These are phyloP conservation scores for Candida fluviatilis DNA, from an alignment of 805 yeast genomes.

Conservation along the genomic window DNA sequence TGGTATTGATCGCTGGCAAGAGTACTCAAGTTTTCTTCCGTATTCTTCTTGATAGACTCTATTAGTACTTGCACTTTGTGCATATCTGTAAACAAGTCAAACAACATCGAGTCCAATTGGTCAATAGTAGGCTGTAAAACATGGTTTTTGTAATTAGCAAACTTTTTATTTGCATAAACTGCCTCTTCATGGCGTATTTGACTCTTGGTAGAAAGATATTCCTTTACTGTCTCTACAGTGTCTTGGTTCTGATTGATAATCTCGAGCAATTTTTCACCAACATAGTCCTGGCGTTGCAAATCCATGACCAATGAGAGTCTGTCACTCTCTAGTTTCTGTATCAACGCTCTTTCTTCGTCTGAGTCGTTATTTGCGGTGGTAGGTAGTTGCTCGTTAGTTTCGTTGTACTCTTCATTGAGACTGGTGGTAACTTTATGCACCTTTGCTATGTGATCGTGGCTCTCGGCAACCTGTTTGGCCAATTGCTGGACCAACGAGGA, in stretches of 20 bases:
- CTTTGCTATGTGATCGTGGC: conserved; percentile 15
- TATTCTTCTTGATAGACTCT: background rate
- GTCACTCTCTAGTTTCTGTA: conserved; percentile 22
- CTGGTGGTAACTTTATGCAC: conserved; percentile 16
- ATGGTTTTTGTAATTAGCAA: conserved; percentile 11
- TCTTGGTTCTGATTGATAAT: conserved; percentile 30
- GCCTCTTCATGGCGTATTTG: conserved; percentile 14
- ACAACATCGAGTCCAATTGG: conserved; percentile 11
- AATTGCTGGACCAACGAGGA: conserved; percentile 15
- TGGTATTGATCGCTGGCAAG: conserved; percentile 14
- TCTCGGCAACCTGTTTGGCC: conserved; percentile 14
- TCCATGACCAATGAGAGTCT: conserved; percentile 31
- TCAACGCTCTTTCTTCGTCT: conserved; percentile 9
- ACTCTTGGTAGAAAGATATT: conserved; percentile 22
- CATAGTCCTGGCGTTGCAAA: conserved; percentile 36
- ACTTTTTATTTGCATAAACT: conserved; percentile 7
- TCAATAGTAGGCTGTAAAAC: conserved; percentile 11
- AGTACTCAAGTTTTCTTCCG: background rate
- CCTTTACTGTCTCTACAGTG: conserved; percentile 28
- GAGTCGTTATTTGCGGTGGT: conserved; percentile 1
- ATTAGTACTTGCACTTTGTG: conserved; percentile 6
- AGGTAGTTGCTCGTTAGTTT: background rate
- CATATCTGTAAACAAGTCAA: conserved; percentile 10
- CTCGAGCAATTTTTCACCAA: conserved; percentile 26
- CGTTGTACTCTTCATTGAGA: conserved; percentile 14